phyloP scores from a whole-genome alignment of 2,329 filamentous ascomycete species.

The Apiospora sp. region DNA sequence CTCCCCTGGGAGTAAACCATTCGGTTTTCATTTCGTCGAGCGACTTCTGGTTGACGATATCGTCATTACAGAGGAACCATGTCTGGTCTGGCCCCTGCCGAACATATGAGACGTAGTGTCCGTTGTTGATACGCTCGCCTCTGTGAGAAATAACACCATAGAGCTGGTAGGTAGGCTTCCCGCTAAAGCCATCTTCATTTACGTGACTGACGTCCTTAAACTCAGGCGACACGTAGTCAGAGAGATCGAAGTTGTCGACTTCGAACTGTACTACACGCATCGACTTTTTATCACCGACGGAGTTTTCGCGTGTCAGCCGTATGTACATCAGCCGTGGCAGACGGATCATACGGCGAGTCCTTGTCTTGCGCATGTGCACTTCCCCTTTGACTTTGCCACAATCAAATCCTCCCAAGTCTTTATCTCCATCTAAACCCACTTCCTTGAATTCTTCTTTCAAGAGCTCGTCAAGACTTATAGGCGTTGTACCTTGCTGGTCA shows the following conservation, averaged over 20 bases:
- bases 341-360: conserved; percentile 64
- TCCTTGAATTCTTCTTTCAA: neutral
- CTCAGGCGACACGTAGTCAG: conserved; percentile 43
- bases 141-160: conserved; percentile 85
- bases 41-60: neutral
- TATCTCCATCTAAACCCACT: neutral
- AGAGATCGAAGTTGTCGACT: conserved; percentile 70
- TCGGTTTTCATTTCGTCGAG: conserved; percentile 19
- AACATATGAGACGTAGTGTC: conserved; percentile 82
- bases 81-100: conserved; percentile 58
- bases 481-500: neutral
- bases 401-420: neutral
- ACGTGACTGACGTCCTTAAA: conserved; percentile 31
- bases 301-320: conserved; percentile 56
- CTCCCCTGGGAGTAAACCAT: conserved; percentile 24
- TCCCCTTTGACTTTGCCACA: conserved; percentile 55
- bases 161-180: conserved; percentile 79
- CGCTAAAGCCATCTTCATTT: conserved; percentile 49
- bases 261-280: conserved; percentile 79
- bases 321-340: conserved; percentile 82
- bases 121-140: conserved; percentile 71
- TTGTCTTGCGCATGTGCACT: neutral
- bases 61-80: conserved; percentile 62
- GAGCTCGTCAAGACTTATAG: neutral
- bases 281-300: conserved; percentile 71